Evolutionary conservation across 2,329 filamentous ascomycete genomes (phyloP), one percentile per base, ranked within the genome.

Genomic region (Penicillium decumbens): DNA sequence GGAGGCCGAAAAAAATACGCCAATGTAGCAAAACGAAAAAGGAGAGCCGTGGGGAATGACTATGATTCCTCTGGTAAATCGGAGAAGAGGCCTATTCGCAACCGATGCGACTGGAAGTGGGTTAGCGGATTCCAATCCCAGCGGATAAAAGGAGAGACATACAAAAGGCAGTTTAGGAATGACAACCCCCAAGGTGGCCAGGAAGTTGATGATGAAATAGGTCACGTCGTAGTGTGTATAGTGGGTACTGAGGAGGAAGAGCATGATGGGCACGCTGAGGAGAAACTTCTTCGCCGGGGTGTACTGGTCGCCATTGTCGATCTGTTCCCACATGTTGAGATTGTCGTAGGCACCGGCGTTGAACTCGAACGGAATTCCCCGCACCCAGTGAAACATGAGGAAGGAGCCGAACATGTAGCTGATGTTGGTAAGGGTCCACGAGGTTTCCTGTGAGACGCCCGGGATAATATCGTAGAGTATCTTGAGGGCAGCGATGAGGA

Each of bases 271-370:
- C 29, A 97, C 92, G 65, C 87, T 89, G 62, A 97, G 84, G 51
- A 98, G 79, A 67, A 98, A 98, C 74, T 98, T 98, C 80, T 98
- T 98, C 59, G 93, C 89, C 3, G 93, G 93, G 0, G 93, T 98
- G 76, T 97, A 98, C 72, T 98, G 93, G 63, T 93, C 93, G 41
- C 93, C 93, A 65, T 97, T 95, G 77, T 98, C 93, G 71, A 98
- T 98, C 76, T 98, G 93, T 77, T 98, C 93, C 93, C 93, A 98
- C 93, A 98, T 97, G 77, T 97, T 98, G 67, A 98, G 80, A 72
- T 98, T 97, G 79, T 98, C 93, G 73, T 97, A 98, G 62, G 93
- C 93, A 51, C 93, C 93, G 49, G 89, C 87, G 69, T 98, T 98
- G 80, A 98, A 98, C 72, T 98, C 93, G 68, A 98, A 98, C 5